Base-by-base conservation (phyloP, 768 basidiomycete species). In the Auricularia heimuer region DNA sequence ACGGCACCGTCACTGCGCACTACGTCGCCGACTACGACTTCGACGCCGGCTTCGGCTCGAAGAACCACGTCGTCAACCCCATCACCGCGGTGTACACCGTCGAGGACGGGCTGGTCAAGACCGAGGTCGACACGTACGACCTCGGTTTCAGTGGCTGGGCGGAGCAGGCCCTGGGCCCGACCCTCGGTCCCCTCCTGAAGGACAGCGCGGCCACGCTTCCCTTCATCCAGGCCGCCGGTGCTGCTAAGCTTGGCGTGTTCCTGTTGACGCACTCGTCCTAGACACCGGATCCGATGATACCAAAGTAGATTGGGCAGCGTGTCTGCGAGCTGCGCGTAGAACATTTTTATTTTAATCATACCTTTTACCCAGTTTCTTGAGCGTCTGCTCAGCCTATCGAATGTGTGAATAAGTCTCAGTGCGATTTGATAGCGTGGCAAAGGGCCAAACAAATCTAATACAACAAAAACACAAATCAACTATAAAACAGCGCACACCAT, bases 21-120 rank as follows among this genome's bases (percentile, higher is more conserved):
- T 56, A 56, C 3, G 29, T 29, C 54, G 54, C 54, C 12, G 54
- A 56, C 54, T 56, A 56, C 54, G 16, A 56, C 54, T 56, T 56
- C 29, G 54, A 56, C 54, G 16, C 54, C 29, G 54, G 54, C 10
- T 29, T 56, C 54, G 54, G n/a, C 10, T 18, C n/a, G 14, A 56
- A 56, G 29, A 56, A 56, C 54, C 54, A 56, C 54, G 54, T 56
- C 54, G 54, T 56, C 14, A 56, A 56, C 54, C 54, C 54, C 10
- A 56, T 56, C 54, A 56, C 54, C 29, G 54, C 54, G 10, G 24
- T 21, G n/a, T 56, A n/a, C 29, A 56, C 54, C 54, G 54, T 56
- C 16, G n/a, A 10, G 16, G 54, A 56, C 29, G 54, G 54, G 24
- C 54, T 56, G n/a, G 54, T 56, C n/a, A 29, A 18, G 54, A 21